Evolutionary conservation across 306 rosid species (phyloP), one percentile per base, ranked within the genome.

Genomic region (Prunus mongolica): DNA sequence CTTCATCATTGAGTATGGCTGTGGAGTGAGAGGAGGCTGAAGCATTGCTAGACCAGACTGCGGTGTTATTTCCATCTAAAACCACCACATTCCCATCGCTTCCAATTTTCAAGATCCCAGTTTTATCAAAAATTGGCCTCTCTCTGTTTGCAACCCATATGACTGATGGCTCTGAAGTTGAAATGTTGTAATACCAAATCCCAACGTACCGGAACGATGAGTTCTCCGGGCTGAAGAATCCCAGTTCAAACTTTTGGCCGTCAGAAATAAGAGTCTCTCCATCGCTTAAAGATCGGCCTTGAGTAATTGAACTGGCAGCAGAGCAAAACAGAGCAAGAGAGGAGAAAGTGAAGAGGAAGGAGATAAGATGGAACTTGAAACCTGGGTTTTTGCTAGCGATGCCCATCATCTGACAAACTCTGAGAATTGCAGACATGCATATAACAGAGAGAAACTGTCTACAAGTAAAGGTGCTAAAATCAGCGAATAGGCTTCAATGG

Each of bases 121-220:
- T 68, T 13, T 64, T 49, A 61, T 71, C 85, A 2, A 44, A 51
- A 56, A 93, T 71, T 10, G 98, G 97, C 1, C 14, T 77, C 19
- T 68, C 85, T 79, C 96, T 82, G 79, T 93, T 93, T 0, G 93
- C 98, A 2, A 91, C 96, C 98, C 98, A 93, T 14, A 84, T 78
- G 5, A 79, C 38, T 0, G 84, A 1, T 0, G 9, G 34, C 6
- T 60, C 83, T 0, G 89, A 71, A 55, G 88, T 4, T 0, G 89
- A 68, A 64, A 86, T 41, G 50, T 76, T 82, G 77, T 74, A 34
- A 80, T 89, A 89, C 92, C 96, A 86, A 57, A 91, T 88, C 3
- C 98, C 98, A 10, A 93, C 86, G 76, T 88, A 93, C 20, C 93
- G 83, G 1, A 8, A 70, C 4, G 84, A 25, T 6, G 93, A 75